Conservation (phyloP, 2,329 filamentous ascomycete species). For the Penicillium occitanis region DNA sequence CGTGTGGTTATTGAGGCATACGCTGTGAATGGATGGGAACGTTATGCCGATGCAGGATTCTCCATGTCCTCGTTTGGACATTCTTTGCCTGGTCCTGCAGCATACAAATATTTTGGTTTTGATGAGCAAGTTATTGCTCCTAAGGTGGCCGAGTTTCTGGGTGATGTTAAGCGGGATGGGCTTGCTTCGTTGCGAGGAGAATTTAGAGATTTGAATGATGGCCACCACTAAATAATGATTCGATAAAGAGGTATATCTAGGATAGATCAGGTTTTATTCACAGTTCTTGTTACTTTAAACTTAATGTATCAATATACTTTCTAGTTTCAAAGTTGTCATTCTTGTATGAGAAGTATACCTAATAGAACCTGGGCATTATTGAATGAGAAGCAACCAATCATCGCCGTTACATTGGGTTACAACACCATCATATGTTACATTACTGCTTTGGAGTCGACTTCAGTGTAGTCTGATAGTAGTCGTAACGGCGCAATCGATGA, state of each 20-base stretch:
- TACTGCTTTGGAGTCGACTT: background rate
- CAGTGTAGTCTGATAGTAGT: conserved; percentile 1
- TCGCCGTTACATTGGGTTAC: no score
- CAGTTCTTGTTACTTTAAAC: conserved; percentile 23
- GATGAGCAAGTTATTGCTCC: conserved; percentile 17
- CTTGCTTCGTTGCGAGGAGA: conserved; percentile 10
- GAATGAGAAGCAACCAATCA: background rate
- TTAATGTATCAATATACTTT: background rate
- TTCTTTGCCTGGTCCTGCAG: conserved; percentile 26
- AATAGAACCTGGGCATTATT: background rate
- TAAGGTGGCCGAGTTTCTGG: background rate
- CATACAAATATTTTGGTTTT: conserved; percentile 31
- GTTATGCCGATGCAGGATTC: conserved; percentile 53
- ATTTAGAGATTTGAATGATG: conserved; percentile 15
- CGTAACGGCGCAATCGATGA: conserved; percentile 2
- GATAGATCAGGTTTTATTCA: background rate
- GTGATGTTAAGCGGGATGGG: background rate
- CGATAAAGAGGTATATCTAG: background rate
- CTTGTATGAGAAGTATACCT: background rate
- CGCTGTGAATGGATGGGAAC: conserved; percentile 52
- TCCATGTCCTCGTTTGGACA: conserved; percentile 48
- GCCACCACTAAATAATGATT: conserved; percentile 6
- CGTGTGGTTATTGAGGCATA: conserved; percentile 53
- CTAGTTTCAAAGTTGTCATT: background rate
- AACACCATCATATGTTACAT: no score